Conservation (phyloP, 2,329 filamentous ascomycete species). For the Incumbomyces delicatus region DNA sequence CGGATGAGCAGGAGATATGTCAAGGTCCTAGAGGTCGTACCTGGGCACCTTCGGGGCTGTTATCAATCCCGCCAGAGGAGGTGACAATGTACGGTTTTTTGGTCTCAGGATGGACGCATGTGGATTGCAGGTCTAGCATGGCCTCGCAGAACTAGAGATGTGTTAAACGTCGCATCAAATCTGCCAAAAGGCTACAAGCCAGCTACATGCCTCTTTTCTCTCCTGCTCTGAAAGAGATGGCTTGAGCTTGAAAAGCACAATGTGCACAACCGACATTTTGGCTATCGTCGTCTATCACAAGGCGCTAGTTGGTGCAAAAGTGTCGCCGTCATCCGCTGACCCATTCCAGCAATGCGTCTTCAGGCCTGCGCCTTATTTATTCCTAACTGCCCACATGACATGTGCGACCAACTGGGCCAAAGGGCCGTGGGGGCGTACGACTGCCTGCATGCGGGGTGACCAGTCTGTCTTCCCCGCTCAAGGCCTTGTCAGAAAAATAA, state of each 20-base stretch:
- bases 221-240: slow-evolving; percentile 38
- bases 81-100: slow-evolving; percentile 52
- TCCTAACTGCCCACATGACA: too few species aligned
- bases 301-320: not conserved
- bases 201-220: slow-evolving; percentile 45
- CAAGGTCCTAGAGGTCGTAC: slow-evolving; percentile 29
- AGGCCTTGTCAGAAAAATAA: too few species aligned
- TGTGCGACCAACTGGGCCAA: too few species aligned
- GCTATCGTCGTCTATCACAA: not conserved
- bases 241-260: slow-evolving; percentile 60
- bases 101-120: slow-evolving; percentile 51
- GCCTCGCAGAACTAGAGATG: slow-evolving; percentile 41
- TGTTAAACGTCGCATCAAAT: too few species aligned
- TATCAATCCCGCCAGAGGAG: slow-evolving; percentile 50
- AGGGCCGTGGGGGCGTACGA: too few species aligned
- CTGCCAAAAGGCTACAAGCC: too few species aligned
- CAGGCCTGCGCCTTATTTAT: too few species aligned
- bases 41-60: slow-evolving; percentile 51
- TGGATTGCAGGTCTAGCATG: slow-evolving; percentile 48
- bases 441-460: too few species aligned
- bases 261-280: slow-evolving; percentile 55
- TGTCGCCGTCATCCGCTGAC: too few species aligned
- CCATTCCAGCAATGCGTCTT: too few species aligned
- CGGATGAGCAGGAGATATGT: slow-evolving; percentile 3
- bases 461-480: too few species aligned